A percentile compares a stretch with the other conserved stretches of the same genome.
phyloP scores from a whole-genome alignment of 345 rosid species.

The Moricandia arvensis region DNA sequence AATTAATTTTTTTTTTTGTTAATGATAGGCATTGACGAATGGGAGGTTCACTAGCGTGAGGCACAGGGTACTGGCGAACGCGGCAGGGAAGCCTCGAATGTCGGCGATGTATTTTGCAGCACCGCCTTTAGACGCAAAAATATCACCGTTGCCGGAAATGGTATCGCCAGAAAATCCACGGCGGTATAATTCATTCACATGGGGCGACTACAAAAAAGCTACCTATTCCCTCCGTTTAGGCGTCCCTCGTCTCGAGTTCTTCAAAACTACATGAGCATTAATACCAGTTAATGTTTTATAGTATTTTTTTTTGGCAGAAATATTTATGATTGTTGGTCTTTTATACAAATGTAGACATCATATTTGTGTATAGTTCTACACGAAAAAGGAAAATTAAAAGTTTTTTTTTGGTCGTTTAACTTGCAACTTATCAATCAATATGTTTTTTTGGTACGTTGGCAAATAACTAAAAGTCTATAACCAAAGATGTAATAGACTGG shows the following conservation, averaged over 20 bases:
- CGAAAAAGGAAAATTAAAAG: background rate
- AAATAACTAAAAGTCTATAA: background rate
- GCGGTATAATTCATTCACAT: constrained; percentile 63
- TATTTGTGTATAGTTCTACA: constrained; percentile 1
- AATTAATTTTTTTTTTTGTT: background rate
- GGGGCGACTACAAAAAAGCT: constrained; percentile 81
- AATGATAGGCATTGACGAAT: constrained; percentile 67
- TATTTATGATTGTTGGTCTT: constrained; percentile 1
- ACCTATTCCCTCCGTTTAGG: constrained; percentile 66
- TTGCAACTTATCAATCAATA: background rate
- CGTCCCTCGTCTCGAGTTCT: constrained; percentile 64
- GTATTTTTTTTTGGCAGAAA: background rate
- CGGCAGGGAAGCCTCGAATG: constrained; percentile 59
- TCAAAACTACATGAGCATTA: constrained; percentile 35
- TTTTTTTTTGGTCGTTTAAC: background rate
- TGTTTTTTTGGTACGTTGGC: background rate
- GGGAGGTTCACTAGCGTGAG: constrained; percentile 84
- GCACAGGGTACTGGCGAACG: constrained; percentile 69
- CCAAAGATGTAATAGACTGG: background rate
- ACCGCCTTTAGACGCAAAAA: constrained; percentile 59
- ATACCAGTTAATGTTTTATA: background rate
- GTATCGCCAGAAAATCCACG: constrained; percentile 53
- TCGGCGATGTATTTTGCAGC: constrained; percentile 89
- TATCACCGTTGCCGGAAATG: constrained; percentile 56
- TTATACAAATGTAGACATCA: constrained; percentile 10